phyloP scores from a whole-genome alignment of 805 yeast genomes.

The Zygosaccharomyces bailii region DNA sequence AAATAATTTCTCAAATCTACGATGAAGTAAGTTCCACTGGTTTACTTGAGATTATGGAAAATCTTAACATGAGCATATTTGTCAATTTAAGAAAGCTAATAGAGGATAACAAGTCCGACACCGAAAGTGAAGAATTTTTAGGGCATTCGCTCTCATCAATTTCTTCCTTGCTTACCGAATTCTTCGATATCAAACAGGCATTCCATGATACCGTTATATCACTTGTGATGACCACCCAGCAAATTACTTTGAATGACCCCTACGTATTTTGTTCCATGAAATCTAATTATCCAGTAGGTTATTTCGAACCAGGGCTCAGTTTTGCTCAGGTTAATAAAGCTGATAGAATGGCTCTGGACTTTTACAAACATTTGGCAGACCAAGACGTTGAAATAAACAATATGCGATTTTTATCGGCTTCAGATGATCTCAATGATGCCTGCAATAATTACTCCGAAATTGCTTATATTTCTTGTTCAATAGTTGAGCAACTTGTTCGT shows the following conservation, averaged over 20 bases:
- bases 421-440: conserved; percentile 30
- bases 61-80: conserved; percentile 33
- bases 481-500: conserved; percentile 59
- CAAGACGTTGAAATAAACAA: conserved; percentile 43
- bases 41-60: conserved; percentile 31
- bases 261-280: conserved; percentile 64
- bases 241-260: conserved; percentile 68
- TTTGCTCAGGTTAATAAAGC: conserved; percentile 13
- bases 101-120: conserved; percentile 24
- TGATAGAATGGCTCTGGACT: conserved; percentile 48
- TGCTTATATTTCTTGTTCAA: conserved; percentile 35
- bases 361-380: conserved; percentile 46
- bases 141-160: conserved; percentile 31
- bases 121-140: conserved; percentile 33
- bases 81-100: conserved; percentile 28
- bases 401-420: conserved; percentile 36
- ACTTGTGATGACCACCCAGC: conserved; percentile 64
- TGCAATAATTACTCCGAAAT: conserved; percentile 37
- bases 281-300: conserved; percentile 44
- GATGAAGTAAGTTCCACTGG: conserved; percentile 33
- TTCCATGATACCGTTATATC: conserved; percentile 58
- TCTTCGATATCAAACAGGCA: conserved; percentile 68
- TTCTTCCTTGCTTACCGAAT: conserved; percentile 50
- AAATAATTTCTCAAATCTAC: conserved; percentile 32
- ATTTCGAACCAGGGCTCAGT: conserved; percentile 29